Percentiles rank a stretch among this genome's conserved stretches.
Conservation (phyloP, 78 protist species). For the Emiliania huxleyi region DNA sequence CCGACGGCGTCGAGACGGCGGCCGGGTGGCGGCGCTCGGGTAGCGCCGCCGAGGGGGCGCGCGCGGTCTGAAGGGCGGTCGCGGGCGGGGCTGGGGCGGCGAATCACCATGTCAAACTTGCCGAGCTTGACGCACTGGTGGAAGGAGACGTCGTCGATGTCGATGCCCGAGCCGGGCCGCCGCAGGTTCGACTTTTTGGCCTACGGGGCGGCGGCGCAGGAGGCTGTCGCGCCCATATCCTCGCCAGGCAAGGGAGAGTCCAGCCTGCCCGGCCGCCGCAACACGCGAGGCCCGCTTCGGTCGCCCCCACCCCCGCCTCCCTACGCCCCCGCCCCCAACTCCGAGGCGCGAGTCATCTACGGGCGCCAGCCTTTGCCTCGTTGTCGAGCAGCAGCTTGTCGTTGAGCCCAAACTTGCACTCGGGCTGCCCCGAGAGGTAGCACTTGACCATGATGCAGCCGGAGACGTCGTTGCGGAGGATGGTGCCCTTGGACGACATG, state of each 20-base stretch:
- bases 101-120: conserved; percentile 78
- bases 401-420: conserved; percentile 90
- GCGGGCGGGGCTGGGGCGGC: no score
- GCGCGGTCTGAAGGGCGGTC: no score
- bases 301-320: no score
- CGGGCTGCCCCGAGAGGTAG: conserved; percentile 97
- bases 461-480: conserved; percentile 84
- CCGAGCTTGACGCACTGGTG: conserved; percentile 97
- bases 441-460: conserved; percentile 87
- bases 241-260: no score
- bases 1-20: no score
- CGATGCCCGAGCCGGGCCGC: conserved; percentile 42
- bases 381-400: conserved; percentile 35
- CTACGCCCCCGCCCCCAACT: no score
- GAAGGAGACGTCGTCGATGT: conserved; percentile 93
- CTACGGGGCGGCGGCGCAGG: not conserved
- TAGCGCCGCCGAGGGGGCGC: no score
- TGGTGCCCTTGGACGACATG: conserved; percentile 52
- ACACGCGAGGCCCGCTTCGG: no score
- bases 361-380: not conserved
- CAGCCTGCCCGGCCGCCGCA: no score
- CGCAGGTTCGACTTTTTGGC: not conserved
- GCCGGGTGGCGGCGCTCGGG: no score
- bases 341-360: no score
- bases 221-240: no score